These are phyloP conservation scores for Acephala macrosclerotiorum DNA, from an alignment of 2,329 filamentous ascomycete genomes.

Conservation along the genomic window DNA sequence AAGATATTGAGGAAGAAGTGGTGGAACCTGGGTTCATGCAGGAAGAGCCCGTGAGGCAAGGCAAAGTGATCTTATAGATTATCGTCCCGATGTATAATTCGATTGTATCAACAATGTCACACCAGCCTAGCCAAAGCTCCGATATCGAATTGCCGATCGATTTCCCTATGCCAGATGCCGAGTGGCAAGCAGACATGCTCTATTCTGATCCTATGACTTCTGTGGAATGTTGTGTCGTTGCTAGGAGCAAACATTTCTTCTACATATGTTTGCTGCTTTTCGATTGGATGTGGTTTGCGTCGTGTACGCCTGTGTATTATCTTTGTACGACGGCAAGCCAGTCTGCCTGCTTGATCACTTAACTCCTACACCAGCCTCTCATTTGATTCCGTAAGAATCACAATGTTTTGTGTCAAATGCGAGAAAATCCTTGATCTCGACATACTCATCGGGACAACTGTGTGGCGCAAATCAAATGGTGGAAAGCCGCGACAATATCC, in stretches of 20 bases:
- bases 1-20: constrained; percentile 50
- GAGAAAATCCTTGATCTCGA: constrained; percentile 14
- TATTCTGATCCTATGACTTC: neutral
- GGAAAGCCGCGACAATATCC: neutral
- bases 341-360: neutral
- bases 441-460: neutral
- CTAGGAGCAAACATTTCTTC: neutral
- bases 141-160: neutral
- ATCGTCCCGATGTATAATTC: constrained; percentile 9
- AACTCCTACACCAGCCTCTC: neutral
- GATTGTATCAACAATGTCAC: constrained; percentile 18
- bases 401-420: constrained; percentile 12
- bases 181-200: neutral
- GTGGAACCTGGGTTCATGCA: constrained; percentile 45
- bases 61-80: constrained; percentile 36
- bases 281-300: neutral
- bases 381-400: neutral
- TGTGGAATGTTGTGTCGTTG: neutral
- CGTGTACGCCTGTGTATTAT: neutral
- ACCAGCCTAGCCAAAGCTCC: neutral
- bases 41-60: constrained; percentile 46
- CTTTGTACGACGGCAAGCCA: neutral
- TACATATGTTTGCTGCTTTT: neutral
- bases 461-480: neutral
- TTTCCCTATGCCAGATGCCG: neutral